A percentile compares a stretch with the other conserved stretches of the same genome.
phyloP scores from a whole-genome alignment of 2,329 filamentous ascomycete species.

The Aspergillus sclerotialis region DNA sequence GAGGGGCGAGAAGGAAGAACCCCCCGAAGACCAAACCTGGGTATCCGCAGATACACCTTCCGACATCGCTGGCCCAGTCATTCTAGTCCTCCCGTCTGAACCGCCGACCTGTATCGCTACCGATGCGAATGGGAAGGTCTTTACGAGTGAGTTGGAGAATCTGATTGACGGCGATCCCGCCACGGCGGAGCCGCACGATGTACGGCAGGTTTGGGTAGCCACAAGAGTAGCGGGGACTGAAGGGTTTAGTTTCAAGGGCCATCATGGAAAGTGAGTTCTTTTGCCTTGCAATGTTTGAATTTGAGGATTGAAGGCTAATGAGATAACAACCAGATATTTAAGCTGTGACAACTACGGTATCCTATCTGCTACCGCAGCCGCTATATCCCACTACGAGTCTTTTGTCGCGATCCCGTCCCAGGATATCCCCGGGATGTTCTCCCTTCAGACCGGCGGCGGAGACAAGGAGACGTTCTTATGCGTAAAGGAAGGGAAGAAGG shows the following conservation, averaged over 20 bases:
- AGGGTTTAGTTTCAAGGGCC: constrained; percentile 76
- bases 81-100: constrained; percentile 73
- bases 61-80: constrained; percentile 74
- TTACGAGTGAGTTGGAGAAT: constrained; percentile 75
- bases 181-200: constrained; percentile 93
- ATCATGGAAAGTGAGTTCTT: constrained; percentile 65
- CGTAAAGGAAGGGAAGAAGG: constrained; percentile 43
- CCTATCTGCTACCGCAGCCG: constrained; percentile 69
- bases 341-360: constrained; percentile 78
- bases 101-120: constrained; percentile 70
- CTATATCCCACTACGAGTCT: constrained; percentile 76
- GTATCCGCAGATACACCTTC: constrained; percentile 68
- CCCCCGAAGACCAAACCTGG: constrained; percentile 74
- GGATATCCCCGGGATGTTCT: constrained; percentile 64
- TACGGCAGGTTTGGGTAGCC: constrained; percentile 91
- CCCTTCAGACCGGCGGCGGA: constrained; percentile 56
- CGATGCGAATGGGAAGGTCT: constrained; percentile 81
- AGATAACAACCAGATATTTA: constrained; percentile 57
- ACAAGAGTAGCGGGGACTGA: constrained; percentile 78
- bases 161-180: constrained; percentile 72
- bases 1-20: constrained; percentile 33
- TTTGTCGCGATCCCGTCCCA: constrained; percentile 60
- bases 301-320: neutral
- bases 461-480: constrained; percentile 64
- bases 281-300: neutral